Percentiles rank a stretch among this genome's conserved stretches.
These are phyloP conservation scores for Tolypocladium guangdongense DNA, from an alignment of 2,329 filamentous ascomycete species.

Conservation along the genomic window DNA sequence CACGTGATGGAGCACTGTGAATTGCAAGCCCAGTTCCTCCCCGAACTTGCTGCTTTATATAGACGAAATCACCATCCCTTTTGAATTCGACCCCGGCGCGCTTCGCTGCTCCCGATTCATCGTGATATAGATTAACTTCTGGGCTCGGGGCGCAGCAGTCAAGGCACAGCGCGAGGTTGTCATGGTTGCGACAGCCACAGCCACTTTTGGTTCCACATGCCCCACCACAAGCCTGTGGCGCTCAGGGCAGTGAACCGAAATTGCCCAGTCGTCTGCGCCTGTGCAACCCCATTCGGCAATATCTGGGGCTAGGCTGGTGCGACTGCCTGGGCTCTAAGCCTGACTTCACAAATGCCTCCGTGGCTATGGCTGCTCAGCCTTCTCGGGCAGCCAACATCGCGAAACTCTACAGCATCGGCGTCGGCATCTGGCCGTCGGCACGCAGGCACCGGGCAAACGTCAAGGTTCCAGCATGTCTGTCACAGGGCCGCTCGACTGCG, in stretches of 20 bases:
- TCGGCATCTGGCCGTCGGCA: background rate
- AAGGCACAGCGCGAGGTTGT: background rate
- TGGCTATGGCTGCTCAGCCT: background rate
- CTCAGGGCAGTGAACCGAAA: background rate
- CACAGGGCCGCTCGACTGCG: background rate
- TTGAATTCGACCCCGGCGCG: background rate
- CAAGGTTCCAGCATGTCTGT: background rate
- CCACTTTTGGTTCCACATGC: background rate
- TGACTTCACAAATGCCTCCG: too few relatives aligned
- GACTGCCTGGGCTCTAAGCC: background rate
- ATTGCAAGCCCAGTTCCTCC: background rate
- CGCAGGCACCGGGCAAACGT: background rate
- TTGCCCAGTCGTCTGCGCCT: background rate
- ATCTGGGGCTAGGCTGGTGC: background rate
- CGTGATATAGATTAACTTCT: background rate
- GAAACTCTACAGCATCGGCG: background rate
- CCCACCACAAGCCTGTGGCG: background rate
- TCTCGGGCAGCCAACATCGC: background rate
- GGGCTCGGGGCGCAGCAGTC: background rate
- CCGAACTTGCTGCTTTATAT: background rate
- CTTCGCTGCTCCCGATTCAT: background rate
- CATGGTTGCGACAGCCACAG: background rate
- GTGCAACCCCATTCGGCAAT: background rate
- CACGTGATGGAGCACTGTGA: background rate
- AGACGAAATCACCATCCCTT: background rate